Conservation (phyloP, 148 eudicot species). For the Diospyros kaki region DNA sequence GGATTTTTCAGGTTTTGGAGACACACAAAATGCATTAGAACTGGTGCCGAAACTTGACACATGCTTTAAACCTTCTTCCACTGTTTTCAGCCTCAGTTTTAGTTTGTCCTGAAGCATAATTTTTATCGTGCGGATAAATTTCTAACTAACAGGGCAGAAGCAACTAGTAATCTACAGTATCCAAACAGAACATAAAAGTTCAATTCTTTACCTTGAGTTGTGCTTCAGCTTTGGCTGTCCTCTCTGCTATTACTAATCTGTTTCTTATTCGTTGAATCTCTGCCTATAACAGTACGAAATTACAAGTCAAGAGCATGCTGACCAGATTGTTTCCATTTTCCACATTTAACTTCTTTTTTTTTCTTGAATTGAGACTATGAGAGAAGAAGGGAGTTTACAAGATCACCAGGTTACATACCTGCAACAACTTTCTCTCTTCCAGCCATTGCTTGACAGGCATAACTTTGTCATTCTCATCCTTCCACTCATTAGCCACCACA, state of each 20-base stretch:
- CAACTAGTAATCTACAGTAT: background rate
- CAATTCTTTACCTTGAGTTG: slow-evolving; percentile 62
- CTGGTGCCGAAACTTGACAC: slow-evolving; percentile 21
- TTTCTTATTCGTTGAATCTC: slow-evolving; percentile 80
- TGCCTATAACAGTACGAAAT: slow-evolving; percentile 42
- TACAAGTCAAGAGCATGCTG: background rate
- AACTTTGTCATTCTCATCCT: slow-evolving; percentile 85
- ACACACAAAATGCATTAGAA: slow-evolving; percentile 23
- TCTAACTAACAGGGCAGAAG: background rate
- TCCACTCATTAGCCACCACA: slow-evolving; percentile 93
- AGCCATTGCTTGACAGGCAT: slow-evolving; percentile 96
- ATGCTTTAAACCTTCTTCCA: slow-evolving; percentile 74
- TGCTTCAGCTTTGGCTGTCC: slow-evolving; percentile 85
- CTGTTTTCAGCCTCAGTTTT: slow-evolving; percentile 70
- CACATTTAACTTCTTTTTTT: background rate
- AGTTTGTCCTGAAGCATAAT: slow-evolving; percentile 64
- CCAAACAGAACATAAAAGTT: slow-evolving; percentile 2
- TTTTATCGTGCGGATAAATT: slow-evolving; percentile 3
- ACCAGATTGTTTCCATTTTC: background rate
- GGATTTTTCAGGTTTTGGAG: slow-evolving; percentile 42
- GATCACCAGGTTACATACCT: slow-evolving; percentile 32
- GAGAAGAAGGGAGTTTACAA: background rate
- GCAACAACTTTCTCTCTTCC: slow-evolving; percentile 72
- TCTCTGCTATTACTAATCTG: slow-evolving; percentile 68
- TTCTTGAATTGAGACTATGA: background rate